Base-by-base conservation (phyloP, 2,329 filamentous ascomycete species). In the Thyridium curvatum region DNA sequence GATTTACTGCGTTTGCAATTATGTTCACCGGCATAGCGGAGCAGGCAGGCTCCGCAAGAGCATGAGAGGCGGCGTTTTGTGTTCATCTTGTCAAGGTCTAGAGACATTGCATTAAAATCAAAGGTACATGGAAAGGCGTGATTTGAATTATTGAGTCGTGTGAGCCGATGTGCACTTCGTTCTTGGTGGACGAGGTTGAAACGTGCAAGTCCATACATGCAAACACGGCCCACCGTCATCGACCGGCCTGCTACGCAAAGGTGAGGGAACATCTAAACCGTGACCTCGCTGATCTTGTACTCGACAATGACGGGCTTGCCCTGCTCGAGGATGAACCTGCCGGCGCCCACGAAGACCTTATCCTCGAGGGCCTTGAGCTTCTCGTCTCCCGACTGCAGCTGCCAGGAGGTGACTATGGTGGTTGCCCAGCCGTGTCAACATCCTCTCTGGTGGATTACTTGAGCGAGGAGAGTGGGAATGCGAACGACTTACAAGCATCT, bases 211-310 rank as follows among this genome's bases (percentile, higher is more conserved):
- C n/a, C n/a, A n/a, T n/a, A n/a, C n/a, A n/a, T n/a, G n/a, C n/a
- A n/a, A n/a, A n/a, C n/a, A n/a, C n/a, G n/a, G n/a, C n/a, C n/a
- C n/a, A n/a, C n/a, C n/a, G n/a, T n/a, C n/a, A n/a, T n/a, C n/a
- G n/a, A n/a, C n/a, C n/a, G n/a, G n/a, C n/a, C n/a, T n/a, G n/a
- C n/a, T n/a, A n/a, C n/a, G 21, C 10, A 26, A 10, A 26, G 21
- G 21, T 10, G 10, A 10, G 6, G 6, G 6, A 26, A 26, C 6
- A 13, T 13, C 37, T 39, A 51, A 29, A 40, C 43, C 9, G 47
- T 38, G 18, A 68, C 62, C 49, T 68, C 59, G 42, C 63, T 66
- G 40, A 69, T 61, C 50, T 64, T 65, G 49, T 69, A 69, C 55
- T 68, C 65, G 10, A 69, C 64, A 15, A 59, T 47, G 7, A 55